A percentile compares a stretch with the other conserved stretches of the same genome.
Evolutionary conservation across 2,329 filamentous ascomycete genomes (phyloP).

Genomic region (Aureobasidium sp.): DNA sequence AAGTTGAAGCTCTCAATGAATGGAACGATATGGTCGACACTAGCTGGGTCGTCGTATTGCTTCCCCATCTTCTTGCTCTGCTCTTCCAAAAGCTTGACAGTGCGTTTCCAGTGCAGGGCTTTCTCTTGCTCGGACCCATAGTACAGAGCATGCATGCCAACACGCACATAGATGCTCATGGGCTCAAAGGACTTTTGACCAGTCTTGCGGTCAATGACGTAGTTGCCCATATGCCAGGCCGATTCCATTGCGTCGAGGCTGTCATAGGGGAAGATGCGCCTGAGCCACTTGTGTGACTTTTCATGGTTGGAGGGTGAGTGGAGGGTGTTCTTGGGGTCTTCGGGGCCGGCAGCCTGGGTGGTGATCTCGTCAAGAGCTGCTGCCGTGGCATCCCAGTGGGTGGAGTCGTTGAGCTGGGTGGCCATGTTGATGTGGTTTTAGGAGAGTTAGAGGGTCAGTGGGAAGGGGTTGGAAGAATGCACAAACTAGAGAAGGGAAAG

Average conservation of each 20-base stretch:
- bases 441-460: background rate
- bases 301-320: constrained; percentile 22
- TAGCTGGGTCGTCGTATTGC: constrained; percentile 34
- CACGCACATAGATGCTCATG: constrained; percentile 38
- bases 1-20: constrained; percentile 37
- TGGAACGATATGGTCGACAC: constrained; percentile 32
- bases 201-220: constrained; percentile 36
- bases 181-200: constrained; percentile 36
- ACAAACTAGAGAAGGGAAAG: background rate
- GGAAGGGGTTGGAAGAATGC: background rate
- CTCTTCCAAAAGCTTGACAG: constrained; percentile 29
- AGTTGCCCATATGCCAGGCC: constrained; percentile 37
- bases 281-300: constrained; percentile 17
- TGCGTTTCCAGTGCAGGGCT: constrained; percentile 31
- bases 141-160: constrained; percentile 40
- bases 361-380: constrained; percentile 23
- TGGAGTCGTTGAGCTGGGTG: constrained; percentile 11
- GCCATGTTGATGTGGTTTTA: background rate
- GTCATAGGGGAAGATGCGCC: constrained; percentile 17
- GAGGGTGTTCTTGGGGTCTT: constrained; percentile 24
- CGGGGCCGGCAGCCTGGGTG: constrained; percentile 20
- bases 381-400: constrained; percentile 24
- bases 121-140: constrained; percentile 36
- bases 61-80: constrained; percentile 37
- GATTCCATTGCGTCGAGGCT: constrained; percentile 30